Evolutionary conservation across 257 asterid genomes (phyloP), one percentile per base, ranked within the genome.

Genomic region (Salvia rosmarinus): DNA sequence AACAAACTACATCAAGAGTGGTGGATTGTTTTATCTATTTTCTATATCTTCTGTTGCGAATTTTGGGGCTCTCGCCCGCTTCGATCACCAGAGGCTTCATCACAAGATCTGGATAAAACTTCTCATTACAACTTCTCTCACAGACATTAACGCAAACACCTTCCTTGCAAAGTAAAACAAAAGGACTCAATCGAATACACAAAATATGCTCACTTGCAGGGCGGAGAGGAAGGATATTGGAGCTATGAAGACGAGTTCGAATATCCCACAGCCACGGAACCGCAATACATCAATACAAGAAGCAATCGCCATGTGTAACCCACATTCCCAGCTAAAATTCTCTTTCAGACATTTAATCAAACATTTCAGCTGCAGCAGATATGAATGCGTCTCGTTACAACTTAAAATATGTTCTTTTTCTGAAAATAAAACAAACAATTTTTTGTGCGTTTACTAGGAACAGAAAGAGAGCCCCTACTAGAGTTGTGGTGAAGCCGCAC

Each of bases 61-160:
- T 82, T 73, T 93, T 89, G 14, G 90, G 80, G 75, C 84, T 87
- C 73, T 93, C 97, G 0, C 82, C 83, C n/a, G 92, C 94, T 83
- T 80, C 77, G 54, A 84, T 75, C 74, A 81, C 81, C 83, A 86
- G 50, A 13, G 90, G 92, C 80, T 80, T 86, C 80, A 76, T 39
- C 42, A 51, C 78, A 79, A 77, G 30, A 66, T 68, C 84, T 81
- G 80, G 28, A 71, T 1, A 5, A 51, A 67, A 25, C 21, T 30
- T 56, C 54, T 62, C 70, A 61, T 68, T 49, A 44, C 6, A 30
- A 39, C n/a, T 17, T 0, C 11, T 57, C 63, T 57, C 11, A 68
- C 35, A 16, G 2, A 3, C 44, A 39, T 39, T 39, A 39, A 47
- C 51, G 28, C 13, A 14, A 7, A 40, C 34, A 12, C 20, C 40